Evolutionary conservation across 2,329 filamentous ascomycete genomes (phyloP).

Genomic region (Fusarium ambrosium): DNA sequence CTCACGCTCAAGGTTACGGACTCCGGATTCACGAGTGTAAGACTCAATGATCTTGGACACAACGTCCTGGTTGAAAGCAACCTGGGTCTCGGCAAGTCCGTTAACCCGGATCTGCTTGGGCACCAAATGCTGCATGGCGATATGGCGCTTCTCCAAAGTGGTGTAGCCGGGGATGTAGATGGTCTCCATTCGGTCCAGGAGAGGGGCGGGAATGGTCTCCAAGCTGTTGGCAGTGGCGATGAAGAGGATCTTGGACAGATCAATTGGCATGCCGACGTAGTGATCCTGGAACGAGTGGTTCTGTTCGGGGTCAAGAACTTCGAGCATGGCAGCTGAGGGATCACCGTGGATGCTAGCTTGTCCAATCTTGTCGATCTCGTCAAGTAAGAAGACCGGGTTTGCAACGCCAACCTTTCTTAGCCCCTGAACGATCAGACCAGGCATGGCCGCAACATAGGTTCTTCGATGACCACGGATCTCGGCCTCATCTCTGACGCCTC

Average conservation of each 20-base stretch:
- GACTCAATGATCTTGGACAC: conserved; percentile 95
- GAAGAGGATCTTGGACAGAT: conserved; percentile 96
- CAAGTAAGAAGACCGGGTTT: conserved; percentile 94
- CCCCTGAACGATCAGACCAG: conserved; percentile 92
- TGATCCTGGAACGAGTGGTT: conserved; percentile 96
- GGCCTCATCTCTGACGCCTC: conserved; percentile 94
- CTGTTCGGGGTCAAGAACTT: conserved; percentile 97
- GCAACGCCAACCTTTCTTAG: conserved; percentile 95
- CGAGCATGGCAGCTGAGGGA: conserved; percentile 96
- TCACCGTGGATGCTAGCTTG: conserved; percentile 93
- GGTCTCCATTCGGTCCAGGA: conserved; percentile 97
- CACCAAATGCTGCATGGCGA: conserved; percentile 91
- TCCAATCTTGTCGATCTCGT: conserved; percentile 98
- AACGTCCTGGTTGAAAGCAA: conserved; percentile 84
- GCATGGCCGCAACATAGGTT: conserved; percentile 99
- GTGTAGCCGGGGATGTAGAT: conserved; percentile 96
- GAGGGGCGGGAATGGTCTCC: conserved; percentile 93
- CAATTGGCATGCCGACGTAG: conserved; percentile 95
- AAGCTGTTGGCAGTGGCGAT: conserved; percentile 96
- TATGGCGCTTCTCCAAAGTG: conserved; percentile 95
- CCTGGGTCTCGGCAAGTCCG: conserved; percentile 81
- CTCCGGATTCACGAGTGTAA: conserved; percentile 96
- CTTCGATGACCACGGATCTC: conserved; percentile 95
- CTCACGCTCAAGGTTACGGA: conserved; percentile 95
- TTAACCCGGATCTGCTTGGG: conserved; percentile 96